These are phyloP conservation scores for Mimosa bimucronata DNA, from an alignment of 306 rosid species.

Conservation along the genomic window DNA sequence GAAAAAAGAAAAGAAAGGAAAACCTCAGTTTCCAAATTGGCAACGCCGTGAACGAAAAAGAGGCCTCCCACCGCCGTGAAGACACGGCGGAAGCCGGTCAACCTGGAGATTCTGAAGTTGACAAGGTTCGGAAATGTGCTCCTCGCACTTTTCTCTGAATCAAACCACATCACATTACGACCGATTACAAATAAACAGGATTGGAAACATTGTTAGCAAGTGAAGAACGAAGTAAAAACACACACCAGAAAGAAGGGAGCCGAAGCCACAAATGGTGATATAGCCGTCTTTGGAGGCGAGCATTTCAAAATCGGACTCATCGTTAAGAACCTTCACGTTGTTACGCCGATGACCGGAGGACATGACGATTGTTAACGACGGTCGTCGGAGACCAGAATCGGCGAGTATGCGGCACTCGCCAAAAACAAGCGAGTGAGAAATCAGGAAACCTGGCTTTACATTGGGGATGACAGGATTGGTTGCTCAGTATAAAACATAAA, in stretches of 20 bases:
- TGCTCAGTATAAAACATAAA: too few species aligned
- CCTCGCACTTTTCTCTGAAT: conserved; percentile 87
- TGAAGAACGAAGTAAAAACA: neutral
- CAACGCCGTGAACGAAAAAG: conserved; percentile 73
- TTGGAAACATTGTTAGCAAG: neutral
- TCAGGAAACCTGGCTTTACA: neutral
- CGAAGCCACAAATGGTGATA: conserved; percentile 83
- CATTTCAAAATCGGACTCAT: conserved; percentile 59
- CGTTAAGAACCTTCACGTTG: conserved; percentile 49
- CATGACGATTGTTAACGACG: conserved; percentile 28
- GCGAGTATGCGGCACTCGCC: conserved; percentile 1
- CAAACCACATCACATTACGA: neutral
- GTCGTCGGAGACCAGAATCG: neutral
- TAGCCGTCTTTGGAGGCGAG: conserved; percentile 49
- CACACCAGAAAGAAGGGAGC: conserved; percentile 90
- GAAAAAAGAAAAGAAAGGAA: neutral
- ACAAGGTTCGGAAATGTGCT: conserved; percentile 75
- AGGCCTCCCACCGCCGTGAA: conserved; percentile 62
- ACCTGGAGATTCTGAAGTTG: conserved; percentile 68
- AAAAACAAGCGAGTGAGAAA: conserved; percentile 2
- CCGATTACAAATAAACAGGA: neutral
- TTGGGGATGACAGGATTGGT: too few species aligned
- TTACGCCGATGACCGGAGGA: conserved; percentile 25
- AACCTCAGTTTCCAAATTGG: conserved; percentile 76
- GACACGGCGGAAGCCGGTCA: conserved; percentile 82